These are phyloP conservation scores for Pseudomassariella vexata DNA, from an alignment of 2,329 filamentous ascomycete species.

Conservation along the genomic window DNA sequence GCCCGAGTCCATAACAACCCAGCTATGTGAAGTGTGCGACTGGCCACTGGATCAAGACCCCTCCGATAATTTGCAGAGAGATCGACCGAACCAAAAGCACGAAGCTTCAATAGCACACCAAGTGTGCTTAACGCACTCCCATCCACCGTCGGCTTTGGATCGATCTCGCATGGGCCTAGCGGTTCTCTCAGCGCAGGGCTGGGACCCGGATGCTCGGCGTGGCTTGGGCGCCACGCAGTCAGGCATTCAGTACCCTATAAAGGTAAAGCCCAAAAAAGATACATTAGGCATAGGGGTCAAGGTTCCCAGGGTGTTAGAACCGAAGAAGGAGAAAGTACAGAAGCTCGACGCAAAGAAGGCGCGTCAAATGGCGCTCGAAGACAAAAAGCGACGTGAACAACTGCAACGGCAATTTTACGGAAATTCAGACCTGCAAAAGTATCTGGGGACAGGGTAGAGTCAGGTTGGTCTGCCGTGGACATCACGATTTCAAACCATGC, in stretches of 20 bases:
- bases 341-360: constrained; percentile 66
- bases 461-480: neutral
- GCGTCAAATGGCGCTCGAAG: constrained; percentile 54
- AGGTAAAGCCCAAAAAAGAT: constrained; percentile 65
- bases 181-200: constrained; percentile 62
- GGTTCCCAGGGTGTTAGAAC: constrained; percentile 32
- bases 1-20: constrained; percentile 10
- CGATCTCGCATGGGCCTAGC: constrained; percentile 63
- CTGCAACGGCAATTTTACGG: constrained; percentile 68
- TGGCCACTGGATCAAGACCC: constrained; percentile 38
- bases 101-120: constrained; percentile 65
- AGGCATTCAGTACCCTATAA: constrained; percentile 72
- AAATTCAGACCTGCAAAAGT: constrained; percentile 69
- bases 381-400: constrained; percentile 56
- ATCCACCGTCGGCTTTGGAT: constrained; percentile 67
- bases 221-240: constrained; percentile 68
- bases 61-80: constrained; percentile 3
- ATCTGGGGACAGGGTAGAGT: constrained; percentile 46
- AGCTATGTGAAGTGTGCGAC: constrained; percentile 52
- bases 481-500: neutral
- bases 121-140: constrained; percentile 61
- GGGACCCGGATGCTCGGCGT: constrained; percentile 65
- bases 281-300: constrained; percentile 65
- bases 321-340: constrained; percentile 34
- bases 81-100: constrained; percentile 30